phyloP scores from a whole-genome alignment of 177 flowering plant species.

The Telopea speciosissima region DNA sequence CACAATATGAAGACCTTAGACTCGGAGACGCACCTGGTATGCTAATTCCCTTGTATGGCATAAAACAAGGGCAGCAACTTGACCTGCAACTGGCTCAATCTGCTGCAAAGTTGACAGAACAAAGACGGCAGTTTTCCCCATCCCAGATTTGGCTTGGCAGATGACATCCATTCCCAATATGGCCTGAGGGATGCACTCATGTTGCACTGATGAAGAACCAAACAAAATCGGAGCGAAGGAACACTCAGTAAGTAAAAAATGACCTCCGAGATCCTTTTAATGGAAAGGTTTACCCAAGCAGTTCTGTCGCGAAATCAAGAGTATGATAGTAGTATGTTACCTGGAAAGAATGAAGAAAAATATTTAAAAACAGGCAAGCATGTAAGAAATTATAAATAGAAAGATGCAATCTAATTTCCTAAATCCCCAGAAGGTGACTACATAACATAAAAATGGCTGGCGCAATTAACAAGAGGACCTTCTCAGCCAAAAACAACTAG shows the following conservation, averaged over 20 bases:
- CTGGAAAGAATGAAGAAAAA: constrained; percentile 33
- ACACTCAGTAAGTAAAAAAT: constrained; percentile 58
- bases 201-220: constrained; percentile 95
- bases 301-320: constrained; percentile 45
- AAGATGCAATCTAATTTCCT: neutral
- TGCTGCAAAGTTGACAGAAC: constrained; percentile 91
- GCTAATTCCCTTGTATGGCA: constrained; percentile 98
- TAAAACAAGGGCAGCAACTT: constrained; percentile 92
- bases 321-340: constrained; percentile 47
- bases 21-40: constrained; percentile 59
- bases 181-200: constrained; percentile 99
- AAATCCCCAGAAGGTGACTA: neutral
- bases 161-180: constrained; percentile 99
- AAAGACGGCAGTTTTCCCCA: constrained; percentile 99
- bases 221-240: constrained; percentile 66
- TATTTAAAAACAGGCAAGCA: neutral
- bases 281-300: constrained; percentile 54
- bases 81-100: constrained; percentile 92
- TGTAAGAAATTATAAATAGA: neutral
- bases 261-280: constrained; percentile 55
- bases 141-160: constrained; percentile 99
- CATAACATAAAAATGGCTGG: too few species aligned
- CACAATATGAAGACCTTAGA: neutral
- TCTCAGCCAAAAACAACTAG: neutral
- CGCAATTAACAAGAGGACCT: neutral